Evolutionary conservation across 345 rosid species (phyloP).

Genomic region (Eucalyptus sp.): DNA sequence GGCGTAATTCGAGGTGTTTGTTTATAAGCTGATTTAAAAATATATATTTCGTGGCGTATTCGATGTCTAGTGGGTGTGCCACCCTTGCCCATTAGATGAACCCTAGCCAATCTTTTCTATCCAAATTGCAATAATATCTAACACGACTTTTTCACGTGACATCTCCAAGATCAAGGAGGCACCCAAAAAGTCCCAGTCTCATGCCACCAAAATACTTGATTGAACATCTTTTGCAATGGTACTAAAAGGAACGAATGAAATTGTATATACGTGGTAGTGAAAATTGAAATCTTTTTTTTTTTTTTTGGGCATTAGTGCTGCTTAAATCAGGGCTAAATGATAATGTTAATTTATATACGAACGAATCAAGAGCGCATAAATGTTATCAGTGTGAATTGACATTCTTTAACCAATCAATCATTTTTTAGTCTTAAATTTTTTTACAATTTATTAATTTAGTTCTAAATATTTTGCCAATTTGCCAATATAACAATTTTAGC

Average conservation of each 20-base stretch:
- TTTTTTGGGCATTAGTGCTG: not conserved
- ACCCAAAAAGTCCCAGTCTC: not conserved
- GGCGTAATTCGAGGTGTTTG: not conserved
- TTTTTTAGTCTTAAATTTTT: not conserved
- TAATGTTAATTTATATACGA: not conserved
- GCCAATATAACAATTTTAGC: not conserved
- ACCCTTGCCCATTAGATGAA: not conserved
- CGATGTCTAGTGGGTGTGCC: not conserved
- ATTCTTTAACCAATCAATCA: fast-evolving
- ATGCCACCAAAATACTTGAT: not conserved
- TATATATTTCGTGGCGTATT: not conserved
- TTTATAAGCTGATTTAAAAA: not conserved
- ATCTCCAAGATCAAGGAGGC: not conserved
- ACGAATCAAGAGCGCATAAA: not conserved
- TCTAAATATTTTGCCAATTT: not conserved
- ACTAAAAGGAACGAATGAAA: not conserved
- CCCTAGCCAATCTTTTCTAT: not conserved
- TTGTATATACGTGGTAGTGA: not conserved
- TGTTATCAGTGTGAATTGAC: fast-evolving
- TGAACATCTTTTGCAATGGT: not conserved
- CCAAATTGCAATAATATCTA: not conserved
- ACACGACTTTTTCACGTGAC: not conserved
- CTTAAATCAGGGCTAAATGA: not conserved
- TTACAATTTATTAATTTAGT: fast-evolving
- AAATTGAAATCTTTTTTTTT: not conserved